A percentile compares a stretch with the other conserved stretches of the same genome.
These are phyloP conservation scores for Lactarius trivialis DNA, from an alignment of 768 basidiomycete species.

Conservation along the genomic window DNA sequence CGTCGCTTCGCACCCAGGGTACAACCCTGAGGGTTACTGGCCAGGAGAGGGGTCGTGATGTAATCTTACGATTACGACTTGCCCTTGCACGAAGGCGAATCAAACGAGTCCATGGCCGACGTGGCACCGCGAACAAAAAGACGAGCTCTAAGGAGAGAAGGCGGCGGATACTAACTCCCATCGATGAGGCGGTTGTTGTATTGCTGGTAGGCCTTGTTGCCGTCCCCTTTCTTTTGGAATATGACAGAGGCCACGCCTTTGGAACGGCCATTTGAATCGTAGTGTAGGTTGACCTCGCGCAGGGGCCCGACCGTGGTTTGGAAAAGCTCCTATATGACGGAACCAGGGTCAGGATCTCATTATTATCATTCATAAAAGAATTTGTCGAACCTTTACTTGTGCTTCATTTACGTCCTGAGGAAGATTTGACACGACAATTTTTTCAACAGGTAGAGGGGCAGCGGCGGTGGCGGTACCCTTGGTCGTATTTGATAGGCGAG, in stretches of 20 bases:
- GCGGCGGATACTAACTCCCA: conserved; percentile 94
- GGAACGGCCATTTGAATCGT: conserved; percentile 78
- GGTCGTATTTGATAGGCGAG: conserved; percentile 39
- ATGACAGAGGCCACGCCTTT: conserved; percentile 86
- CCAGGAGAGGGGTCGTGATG: conserved; percentile 13
- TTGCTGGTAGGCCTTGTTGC: conserved; percentile 82
- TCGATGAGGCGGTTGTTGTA: conserved; percentile 99
- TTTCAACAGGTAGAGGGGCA: conserved; percentile 52
- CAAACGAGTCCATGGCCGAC: conserved; percentile 21
- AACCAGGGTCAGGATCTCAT: background rate
- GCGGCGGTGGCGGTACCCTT: conserved; percentile 32
- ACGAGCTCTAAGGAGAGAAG: conserved; percentile 31
- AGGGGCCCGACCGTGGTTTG: conserved; percentile 83
- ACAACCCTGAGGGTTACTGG: conserved; percentile 3
- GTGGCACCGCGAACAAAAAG: conserved; percentile 22
- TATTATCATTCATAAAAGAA: background rate
- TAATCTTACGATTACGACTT: conserved; percentile 7
- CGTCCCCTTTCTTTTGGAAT: conserved; percentile 84
- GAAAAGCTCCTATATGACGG: conserved; percentile 75
- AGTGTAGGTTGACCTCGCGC: conserved; percentile 76
- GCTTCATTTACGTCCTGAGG: conserved; percentile 88
- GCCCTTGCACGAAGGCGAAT: conserved; percentile 20
- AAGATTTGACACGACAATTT: conserved; percentile 95
- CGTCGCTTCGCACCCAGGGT: conserved; percentile 13
- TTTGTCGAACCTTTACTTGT: conserved; percentile 75